Base-by-base conservation (phyloP, 306 rosid genomes). In the Fagus sylvatica region DNA sequence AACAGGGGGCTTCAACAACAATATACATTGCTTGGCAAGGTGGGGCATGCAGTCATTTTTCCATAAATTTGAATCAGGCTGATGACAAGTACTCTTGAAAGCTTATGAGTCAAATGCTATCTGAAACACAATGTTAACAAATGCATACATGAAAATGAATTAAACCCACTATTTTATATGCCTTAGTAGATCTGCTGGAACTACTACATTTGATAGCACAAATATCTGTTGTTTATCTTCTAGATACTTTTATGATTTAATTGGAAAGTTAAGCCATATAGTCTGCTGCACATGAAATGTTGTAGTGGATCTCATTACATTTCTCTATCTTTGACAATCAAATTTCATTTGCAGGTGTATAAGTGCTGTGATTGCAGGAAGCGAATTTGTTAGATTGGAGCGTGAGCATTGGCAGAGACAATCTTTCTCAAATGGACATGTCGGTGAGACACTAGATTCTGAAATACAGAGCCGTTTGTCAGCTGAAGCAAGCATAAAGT, bases 11-110 rank as follows among this genome's bases (percentile, higher is more conserved):
- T 95, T 95, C 87, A 95, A 87, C 79, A 95, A 93, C 87, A 95
- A 95, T 76, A 87, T 95, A 61, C 89, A 95, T 79, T 95, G 98
- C 89, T 83, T 95, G 83, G 97, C 98, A 83, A 92, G 98, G 98
- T 95, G 77, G 34, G 34, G 85, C 41, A 78, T 80, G 71, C 78
- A 64, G 81, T 69, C 68, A 9, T 71, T 79, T 48, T 61, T 53
- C 61, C 49, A 78, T 64, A 59, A 76, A 53, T 39, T 42, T 49
- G 69, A 34, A 62, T 34, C 19, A 34, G 33, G 13, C 67, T 61
- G 37, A n/a, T 36, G 40, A 43, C 49, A 43, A 43, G 13, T 10
- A 43, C 41, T 62, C 69, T 34, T 62, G 36, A 30, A 60, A 11
- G 39, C 67, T 60, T 11, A 30, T 59, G 37, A 60, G 67, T 60